Percentiles rank a stretch among this genome's conserved stretches.
phyloP scores from a whole-genome alignment of 2,329 filamentous ascomycete genomes.

The Neonectria neomacrospora region DNA sequence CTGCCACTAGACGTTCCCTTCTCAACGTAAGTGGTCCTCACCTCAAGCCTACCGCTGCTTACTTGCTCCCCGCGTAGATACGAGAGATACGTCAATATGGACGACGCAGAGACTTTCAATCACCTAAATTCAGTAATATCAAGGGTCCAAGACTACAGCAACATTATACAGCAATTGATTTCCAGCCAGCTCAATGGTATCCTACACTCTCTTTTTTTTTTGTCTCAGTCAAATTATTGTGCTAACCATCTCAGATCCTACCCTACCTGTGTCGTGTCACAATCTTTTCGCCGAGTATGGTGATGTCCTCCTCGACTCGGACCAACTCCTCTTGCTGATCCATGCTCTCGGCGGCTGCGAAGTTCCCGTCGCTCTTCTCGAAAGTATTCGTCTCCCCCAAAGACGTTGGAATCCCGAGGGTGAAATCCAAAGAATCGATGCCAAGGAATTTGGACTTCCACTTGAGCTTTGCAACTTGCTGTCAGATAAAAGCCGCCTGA shows the following conservation, averaged over 20 bases:
- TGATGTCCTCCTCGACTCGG: conserved; percentile 39
- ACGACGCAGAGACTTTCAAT: conserved; percentile 45
- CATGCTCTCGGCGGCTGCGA: conserved; percentile 36
- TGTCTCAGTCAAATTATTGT: too few species aligned
- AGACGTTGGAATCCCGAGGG: conserved; percentile 42
- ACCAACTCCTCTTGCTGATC: conserved; percentile 44
- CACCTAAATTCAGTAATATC: conserved; percentile 40
- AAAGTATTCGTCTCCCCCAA: conserved; percentile 34
- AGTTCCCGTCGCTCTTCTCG: conserved; percentile 41
- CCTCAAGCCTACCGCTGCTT: rapidly evolving
- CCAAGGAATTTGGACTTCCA: conserved; percentile 41
- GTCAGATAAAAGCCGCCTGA: conserved; percentile 28
- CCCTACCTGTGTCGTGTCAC: conserved; percentile 30
- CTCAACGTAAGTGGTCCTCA: conserved; percentile 44
- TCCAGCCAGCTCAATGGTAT: conserved; percentile 37
- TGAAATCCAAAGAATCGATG: conserved; percentile 40
- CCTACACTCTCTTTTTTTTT: background rate
- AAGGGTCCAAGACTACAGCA: conserved; percentile 25
- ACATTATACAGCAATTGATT: conserved; percentile 42
- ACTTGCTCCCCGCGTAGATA: conserved; percentile 37
- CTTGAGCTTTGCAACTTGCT: conserved; percentile 33
- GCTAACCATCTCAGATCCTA: conserved; percentile 21
- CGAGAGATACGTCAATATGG: conserved; percentile 49
- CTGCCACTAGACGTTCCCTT: conserved; percentile 46
- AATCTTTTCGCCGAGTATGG: conserved; percentile 44